Evolutionary conservation across 2,329 filamentous ascomycete species (phyloP).

Genomic region (Fusarium oligoseptatum): DNA sequence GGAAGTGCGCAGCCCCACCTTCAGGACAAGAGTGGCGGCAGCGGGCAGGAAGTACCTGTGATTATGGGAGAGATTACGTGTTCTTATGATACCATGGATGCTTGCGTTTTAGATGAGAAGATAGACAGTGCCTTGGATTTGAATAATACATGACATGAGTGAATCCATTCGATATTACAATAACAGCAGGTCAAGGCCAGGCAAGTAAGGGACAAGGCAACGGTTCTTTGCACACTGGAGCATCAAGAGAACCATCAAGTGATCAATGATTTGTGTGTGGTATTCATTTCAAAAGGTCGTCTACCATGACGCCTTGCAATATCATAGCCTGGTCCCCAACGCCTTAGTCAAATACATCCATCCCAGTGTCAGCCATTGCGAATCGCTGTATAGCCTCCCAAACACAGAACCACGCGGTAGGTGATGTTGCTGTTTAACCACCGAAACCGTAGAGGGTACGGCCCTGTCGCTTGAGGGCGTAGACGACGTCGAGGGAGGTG

Average conservation of each 20-base stretch:
- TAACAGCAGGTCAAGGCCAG: not conserved
- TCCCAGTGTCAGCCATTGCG: conserved; percentile 29
- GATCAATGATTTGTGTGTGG: conserved; percentile 43
- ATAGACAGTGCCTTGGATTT: conserved; percentile 9
- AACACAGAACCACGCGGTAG: conserved; percentile 27
- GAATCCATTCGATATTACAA: not conserved
- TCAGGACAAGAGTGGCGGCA: conserved; percentile 83
- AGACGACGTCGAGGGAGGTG: conserved; percentile 77
- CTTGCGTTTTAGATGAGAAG: conserved; percentile 20
- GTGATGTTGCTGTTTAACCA: conserved; percentile 69
- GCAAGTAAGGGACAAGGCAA: not conserved
- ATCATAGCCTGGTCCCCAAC: conserved; percentile 51
- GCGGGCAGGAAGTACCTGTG: conserved; percentile 94
- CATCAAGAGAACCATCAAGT: not conserved
- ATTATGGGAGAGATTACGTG: conserved; percentile 39
- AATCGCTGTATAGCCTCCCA: conserved; percentile 32
- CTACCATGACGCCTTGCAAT: conserved; percentile 52
- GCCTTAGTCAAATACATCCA: conserved; percentile 48
- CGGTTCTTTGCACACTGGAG: not conserved
- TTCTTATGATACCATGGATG: conserved; percentile 42
- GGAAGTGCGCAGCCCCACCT: conserved; percentile 88
- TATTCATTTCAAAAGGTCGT: conserved; percentile 51
- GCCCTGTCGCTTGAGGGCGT: conserved; percentile 77
- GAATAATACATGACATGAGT: conserved; percentile 1
- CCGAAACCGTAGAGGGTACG: conserved; percentile 90